phyloP scores from a whole-genome alignment of 73 alveolate species.

The Blepharisma japonicum region DNA sequence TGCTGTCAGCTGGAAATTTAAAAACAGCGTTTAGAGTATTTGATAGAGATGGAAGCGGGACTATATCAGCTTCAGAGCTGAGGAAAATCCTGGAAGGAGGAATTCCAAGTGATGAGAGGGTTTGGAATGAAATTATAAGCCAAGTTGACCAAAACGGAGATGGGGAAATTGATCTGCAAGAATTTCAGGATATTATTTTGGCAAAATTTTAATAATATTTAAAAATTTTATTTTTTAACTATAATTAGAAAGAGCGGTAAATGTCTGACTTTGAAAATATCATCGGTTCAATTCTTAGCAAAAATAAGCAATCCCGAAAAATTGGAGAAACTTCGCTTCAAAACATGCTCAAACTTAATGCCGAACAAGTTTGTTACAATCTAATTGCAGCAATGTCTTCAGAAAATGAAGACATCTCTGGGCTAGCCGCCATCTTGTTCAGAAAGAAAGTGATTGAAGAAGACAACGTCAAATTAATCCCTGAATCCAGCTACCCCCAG shows the following conservation, averaged over 20 bases:
- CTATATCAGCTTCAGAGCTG: background rate
- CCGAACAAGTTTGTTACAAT: background rate
- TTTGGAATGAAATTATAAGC: constrained; percentile 39
- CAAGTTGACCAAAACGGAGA: constrained; percentile 53
- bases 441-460: constrained; percentile 10
- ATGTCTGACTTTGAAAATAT: constrained; percentile 22
- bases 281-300: background rate
- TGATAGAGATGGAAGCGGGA: background rate
- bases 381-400: background rate
- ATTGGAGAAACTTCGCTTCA: background rate
- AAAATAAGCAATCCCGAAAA: background rate
- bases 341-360: background rate
- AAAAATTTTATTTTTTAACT: too few relatives aligned
- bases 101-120: background rate
- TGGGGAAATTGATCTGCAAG: constrained; percentile 38
- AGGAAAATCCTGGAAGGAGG: background rate
- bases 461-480: background rate
- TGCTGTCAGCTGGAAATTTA: background rate
- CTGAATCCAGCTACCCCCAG: background rate
- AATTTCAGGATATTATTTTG: too few relatives aligned
- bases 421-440: constrained; percentile 5
- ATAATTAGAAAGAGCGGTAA: background rate
- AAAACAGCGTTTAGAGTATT: background rate
- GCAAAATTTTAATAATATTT: too few relatives aligned
- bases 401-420: background rate